phyloP scores from a whole-genome alignment of 352 stramenopile genomes.

The Phytophthora uliginosa region DNA sequence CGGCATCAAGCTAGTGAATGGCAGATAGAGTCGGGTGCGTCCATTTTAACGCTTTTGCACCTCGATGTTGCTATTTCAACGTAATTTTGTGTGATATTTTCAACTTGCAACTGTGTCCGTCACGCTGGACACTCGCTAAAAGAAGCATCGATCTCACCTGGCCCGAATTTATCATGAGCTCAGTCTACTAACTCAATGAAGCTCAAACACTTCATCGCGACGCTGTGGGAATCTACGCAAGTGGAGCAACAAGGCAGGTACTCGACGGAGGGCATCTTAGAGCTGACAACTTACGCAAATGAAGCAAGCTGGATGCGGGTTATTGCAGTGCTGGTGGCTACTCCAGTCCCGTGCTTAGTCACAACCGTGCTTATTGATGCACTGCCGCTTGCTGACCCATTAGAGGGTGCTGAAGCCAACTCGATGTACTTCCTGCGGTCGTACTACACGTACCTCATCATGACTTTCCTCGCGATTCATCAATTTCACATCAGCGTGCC shows the following conservation, averaged over 20 bases:
- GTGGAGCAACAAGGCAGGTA: neutral
- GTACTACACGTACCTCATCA: neutral
- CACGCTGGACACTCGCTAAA: too few species aligned
- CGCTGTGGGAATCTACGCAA: neutral
- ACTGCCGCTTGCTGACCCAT: neutral
- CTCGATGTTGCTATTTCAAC: too few species aligned
- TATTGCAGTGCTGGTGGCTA: neutral
- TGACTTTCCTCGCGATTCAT: neutral
- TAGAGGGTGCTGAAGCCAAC: neutral
- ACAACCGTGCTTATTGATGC: neutral
- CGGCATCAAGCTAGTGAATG: too few species aligned
- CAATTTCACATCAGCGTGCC: conserved; percentile 1
- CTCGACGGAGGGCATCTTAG: conserved; percentile 1
- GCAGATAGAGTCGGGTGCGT: too few species aligned
- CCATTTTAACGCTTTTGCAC: too few species aligned
- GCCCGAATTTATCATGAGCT: too few species aligned
- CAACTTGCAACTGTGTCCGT: too few species aligned
- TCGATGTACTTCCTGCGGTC: neutral
- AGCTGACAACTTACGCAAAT: conserved; percentile 1
- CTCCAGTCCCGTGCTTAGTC: neutral
- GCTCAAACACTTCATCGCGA: neutral
- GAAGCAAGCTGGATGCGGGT: conserved; percentile 1
- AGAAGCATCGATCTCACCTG: too few species aligned
- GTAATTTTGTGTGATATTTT: too few species aligned
- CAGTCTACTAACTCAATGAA: neutral